phyloP scores from a whole-genome alignment of 306 rosid species.

The Lagenaria siceraria region DNA sequence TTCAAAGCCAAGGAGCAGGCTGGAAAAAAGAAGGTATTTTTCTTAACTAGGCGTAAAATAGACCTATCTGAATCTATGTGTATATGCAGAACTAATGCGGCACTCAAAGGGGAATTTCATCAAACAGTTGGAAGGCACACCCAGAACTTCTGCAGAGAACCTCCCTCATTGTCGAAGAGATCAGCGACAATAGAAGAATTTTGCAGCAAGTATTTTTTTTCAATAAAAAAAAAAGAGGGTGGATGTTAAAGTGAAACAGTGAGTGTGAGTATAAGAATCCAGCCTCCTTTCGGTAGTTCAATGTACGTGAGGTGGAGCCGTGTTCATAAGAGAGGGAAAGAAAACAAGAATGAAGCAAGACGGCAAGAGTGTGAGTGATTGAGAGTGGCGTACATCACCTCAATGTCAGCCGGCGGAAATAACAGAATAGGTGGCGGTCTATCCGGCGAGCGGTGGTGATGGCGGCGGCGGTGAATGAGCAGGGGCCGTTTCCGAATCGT shows the following conservation, averaged over 20 bases:
- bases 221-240: background rate
- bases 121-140: conserved; percentile 12
- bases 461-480: background rate
- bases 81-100: background rate
- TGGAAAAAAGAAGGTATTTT: background rate
- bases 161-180: background rate
- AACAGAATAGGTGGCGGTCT: background rate
- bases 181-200: background rate
- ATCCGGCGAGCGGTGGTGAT: background rate
- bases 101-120: conserved; percentile 5
- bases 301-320: background rate
- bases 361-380: background rate
- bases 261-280: background rate
- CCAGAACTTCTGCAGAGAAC: background rate
- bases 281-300: background rate
- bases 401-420: background rate
- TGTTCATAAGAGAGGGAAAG: conserved; percentile 1
- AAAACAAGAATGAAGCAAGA: background rate
- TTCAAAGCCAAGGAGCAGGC: background rate
- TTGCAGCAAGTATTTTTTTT: background rate
- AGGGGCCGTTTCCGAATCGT: background rate
- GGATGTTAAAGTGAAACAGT: background rate
- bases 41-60: background rate
- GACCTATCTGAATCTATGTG: background rate
- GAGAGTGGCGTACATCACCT: background rate